Percentiles rank a stretch among this genome's conserved stretches.
Evolutionary conservation across 1,284 basidiomycete genomes (phyloP).

Genomic region (Apiotrichum gamsii): DNA sequence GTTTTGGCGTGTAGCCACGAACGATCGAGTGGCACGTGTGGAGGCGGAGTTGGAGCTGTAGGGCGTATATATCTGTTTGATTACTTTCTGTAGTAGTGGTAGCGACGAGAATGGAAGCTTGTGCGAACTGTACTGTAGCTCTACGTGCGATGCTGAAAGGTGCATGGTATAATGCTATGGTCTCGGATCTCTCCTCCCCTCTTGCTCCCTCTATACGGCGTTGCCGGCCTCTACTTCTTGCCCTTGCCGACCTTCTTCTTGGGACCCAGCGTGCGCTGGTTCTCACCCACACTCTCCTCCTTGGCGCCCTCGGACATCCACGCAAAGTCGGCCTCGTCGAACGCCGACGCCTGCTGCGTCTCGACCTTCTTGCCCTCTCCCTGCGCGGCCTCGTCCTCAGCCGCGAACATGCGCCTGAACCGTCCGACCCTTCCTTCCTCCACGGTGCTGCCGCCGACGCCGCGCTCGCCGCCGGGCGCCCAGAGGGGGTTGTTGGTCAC

Average conservation of each 20-base stretch:
- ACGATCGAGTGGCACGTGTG: too few relatives aligned
- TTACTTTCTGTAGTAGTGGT: slow-evolving; percentile 4
- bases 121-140: too few relatives aligned
- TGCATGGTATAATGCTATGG: slow-evolving; percentile 3
- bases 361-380: neutral
- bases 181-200: too few relatives aligned
- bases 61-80: neutral
- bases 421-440: slow-evolving; percentile 68
- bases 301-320: slow-evolving; percentile 48
- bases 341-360: slow-evolving; percentile 9
- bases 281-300: slow-evolving; percentile 39
- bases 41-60: too few relatives aligned
- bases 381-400: slow-evolving; percentile 3
- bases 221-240: slow-evolving; percentile 35
- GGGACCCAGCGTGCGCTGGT: slow-evolving; percentile 18
- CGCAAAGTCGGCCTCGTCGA: slow-evolving; percentile 35
- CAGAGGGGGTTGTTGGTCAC: slow-evolving; percentile 77
- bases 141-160: too few relatives aligned
- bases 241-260: slow-evolving; percentile 28
- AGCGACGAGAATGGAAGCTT: too few relatives aligned
- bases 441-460: slow-evolving; percentile 57
- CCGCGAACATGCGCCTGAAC: slow-evolving; percentile 68
- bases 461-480: slow-evolving; percentile 51
- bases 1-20: too few relatives aligned
- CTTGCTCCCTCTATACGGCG: too few relatives aligned